Conservation (phyloP, 164 flowering plant genomes). For the Buxus sempervirens region DNA sequence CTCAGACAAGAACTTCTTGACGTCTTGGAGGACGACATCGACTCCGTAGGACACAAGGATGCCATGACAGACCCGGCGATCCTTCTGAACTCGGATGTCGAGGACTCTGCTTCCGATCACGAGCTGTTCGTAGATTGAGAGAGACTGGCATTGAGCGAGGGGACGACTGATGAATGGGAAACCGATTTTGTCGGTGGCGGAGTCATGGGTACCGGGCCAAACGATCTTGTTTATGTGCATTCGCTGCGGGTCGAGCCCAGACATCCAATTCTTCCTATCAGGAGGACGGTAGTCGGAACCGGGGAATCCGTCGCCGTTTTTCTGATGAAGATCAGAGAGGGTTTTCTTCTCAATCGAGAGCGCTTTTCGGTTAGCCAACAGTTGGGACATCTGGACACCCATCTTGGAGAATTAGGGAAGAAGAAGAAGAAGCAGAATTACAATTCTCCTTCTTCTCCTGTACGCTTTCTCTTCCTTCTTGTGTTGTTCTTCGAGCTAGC, state of each 20-base stretch:
- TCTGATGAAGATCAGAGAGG: constrained; percentile 39
- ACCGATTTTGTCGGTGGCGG: constrained; percentile 87
- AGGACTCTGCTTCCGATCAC: constrained; percentile 54
- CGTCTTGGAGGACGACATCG: constrained; percentile 67
- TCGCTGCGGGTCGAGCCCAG: constrained; percentile 44
- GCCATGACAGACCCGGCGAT: constrained; percentile 85
- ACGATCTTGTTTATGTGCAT: constrained; percentile 57
- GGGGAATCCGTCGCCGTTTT: constrained; percentile 49
- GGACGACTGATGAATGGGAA: constrained; percentile 62
- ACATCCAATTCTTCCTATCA: constrained; percentile 85
- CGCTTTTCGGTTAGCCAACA: constrained; percentile 48
- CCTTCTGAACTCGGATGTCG: constrained; percentile 75
- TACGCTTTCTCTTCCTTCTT: constrained; percentile 9
- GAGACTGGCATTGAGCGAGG: constrained; percentile 80
- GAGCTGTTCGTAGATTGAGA: constrained; percentile 77
- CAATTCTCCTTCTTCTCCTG: no score
- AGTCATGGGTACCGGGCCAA: constrained; percentile 97
- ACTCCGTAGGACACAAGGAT: constrained; percentile 57
- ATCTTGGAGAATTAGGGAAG: constrained; percentile 27
- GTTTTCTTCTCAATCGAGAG: constrained; percentile 53
- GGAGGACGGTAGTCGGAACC: constrained; percentile 60
- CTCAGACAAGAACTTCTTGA: constrained; percentile 72
- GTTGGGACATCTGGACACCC: constrained; percentile 72
- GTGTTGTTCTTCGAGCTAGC: constrained; percentile 4
- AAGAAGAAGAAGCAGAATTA: not conserved